Percentiles rank a stretch among this genome's conserved stretches.
phyloP scores from a whole-genome alignment of 2,329 filamentous ascomycete genomes.

The Akanthomyces lecanii region DNA sequence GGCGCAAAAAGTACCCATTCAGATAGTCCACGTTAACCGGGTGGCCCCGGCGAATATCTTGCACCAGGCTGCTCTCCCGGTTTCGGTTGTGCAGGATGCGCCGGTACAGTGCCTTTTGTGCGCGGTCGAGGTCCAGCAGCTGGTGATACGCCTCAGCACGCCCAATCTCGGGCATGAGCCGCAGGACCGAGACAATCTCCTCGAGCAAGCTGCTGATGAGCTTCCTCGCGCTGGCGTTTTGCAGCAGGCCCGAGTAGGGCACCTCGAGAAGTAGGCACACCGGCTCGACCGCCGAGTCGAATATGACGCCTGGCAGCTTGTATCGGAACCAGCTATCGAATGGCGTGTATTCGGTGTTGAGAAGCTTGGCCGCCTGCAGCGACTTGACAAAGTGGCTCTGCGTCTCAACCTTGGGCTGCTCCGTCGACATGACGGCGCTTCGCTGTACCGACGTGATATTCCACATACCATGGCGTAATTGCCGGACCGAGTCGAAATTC shows the following conservation, averaged over 20 bases:
- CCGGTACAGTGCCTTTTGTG: conserved; percentile 54
- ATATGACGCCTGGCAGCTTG: conserved; percentile 75
- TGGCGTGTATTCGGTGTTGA: conserved; percentile 19
- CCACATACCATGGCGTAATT: conserved; percentile 32
- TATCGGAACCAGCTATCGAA: conserved; percentile 59
- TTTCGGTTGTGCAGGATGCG: conserved; percentile 42
- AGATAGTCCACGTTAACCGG: conserved; percentile 76
- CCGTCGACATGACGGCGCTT: conserved; percentile 14
- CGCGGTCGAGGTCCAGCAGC: conserved; percentile 54
- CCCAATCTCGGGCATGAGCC: conserved; percentile 68
- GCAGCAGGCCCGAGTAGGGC: conserved; percentile 65
- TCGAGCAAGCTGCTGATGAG: conserved; percentile 67
- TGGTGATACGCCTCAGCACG: conserved; percentile 53
- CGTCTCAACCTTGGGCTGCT: conserved; percentile 20
- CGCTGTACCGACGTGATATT: conserved; percentile 26
- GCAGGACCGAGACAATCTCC: conserved; percentile 71
- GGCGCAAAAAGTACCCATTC: conserved; percentile 80
- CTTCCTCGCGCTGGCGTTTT: conserved; percentile 60
- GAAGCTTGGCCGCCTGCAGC: conserved; percentile 10
- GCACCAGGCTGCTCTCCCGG: conserved; percentile 59
- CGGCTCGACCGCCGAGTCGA: conserved; percentile 74
- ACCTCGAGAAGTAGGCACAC: conserved; percentile 76
- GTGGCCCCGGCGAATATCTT: conserved; percentile 56
- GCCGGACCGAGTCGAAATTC: conserved; percentile 35
- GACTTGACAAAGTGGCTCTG: conserved; percentile 23